Evolutionary conservation across 2,329 filamentous ascomycete genomes (phyloP), one percentile per base, ranked within the genome.

Genomic region (Aspergillus versicolor): DNA sequence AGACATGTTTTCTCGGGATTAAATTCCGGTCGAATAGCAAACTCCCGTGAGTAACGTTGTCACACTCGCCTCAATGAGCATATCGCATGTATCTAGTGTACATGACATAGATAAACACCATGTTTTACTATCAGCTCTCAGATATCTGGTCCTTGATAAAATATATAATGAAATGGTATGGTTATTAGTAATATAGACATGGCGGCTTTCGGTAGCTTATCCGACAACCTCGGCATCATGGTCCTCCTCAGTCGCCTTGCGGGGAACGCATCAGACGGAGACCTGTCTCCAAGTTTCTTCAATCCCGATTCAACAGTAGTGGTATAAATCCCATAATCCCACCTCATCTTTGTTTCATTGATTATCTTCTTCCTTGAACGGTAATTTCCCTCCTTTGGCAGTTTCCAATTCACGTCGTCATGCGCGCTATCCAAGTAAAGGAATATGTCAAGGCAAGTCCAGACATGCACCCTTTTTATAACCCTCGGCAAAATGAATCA

Each of bases 341-440:
- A n/a, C 34, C 13, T 37, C n/a, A 6, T 37, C 27, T 3, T 30
- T 9, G 27, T n/a, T 13, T 5, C 6, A 37, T n/a, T 15, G 9
- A 37, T n/a, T n/a, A 37, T 37, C 11, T 22, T 5, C 12, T 21
- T 15, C 12, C 6, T 22, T 44, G 17, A 21, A 22, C n/a, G 34
- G 4, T 37, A 40, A 17, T 54, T n/a, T 42, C 43, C 27, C 22
- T 44, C 5, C 5, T 3, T 21, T 38, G 9, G 24, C 34, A 9
- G 15, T 24, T 21, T n/a, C 22, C 34, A 27, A 46, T 37, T 38
- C 32, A 24, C 43, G 1, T n/a, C 67, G 86, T 62, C 51, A 93
- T 93, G 90, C 86, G 85, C 65, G 90, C 85, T 67, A 90, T 92
- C 57, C 85, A 91, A 73, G 77, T 92, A 56, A 84, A 80, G 63